phyloP scores from a whole-genome alignment of 345 rosid genomes.

The Hibiscus tridactylites region DNA sequence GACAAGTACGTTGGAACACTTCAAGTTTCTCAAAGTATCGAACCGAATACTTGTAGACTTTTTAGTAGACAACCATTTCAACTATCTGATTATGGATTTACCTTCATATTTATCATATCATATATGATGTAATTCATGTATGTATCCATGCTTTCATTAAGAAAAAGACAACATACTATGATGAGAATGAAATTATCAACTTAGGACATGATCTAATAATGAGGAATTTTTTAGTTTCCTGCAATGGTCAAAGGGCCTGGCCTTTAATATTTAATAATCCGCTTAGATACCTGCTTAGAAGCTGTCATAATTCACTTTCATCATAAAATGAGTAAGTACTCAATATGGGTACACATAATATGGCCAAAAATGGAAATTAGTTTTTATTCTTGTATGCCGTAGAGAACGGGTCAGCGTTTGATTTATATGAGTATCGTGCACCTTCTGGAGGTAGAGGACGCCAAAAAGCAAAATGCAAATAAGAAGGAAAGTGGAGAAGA shows the following conservation, averaged over 20 bases:
- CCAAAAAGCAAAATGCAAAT: background rate
- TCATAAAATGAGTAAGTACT: background rate
- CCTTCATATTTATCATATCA: background rate
- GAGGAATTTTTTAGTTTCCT: background rate
- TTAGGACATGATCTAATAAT: background rate
- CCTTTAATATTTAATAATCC: background rate
- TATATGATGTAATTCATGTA: background rate
- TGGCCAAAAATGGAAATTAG: background rate
- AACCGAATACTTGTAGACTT: background rate
- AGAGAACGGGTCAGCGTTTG: background rate
- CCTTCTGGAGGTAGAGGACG: background rate
- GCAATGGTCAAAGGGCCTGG: background rate
- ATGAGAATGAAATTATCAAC: background rate
- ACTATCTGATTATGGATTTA: background rate
- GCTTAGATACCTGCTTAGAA: background rate
- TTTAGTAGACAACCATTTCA: background rate
- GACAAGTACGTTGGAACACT: constrained; percentile 57
- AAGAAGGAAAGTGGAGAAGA: background rate
- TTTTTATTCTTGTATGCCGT: background rate
- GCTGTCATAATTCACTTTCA: background rate
- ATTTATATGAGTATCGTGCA: background rate
- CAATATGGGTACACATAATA: background rate
- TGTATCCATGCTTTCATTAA: background rate
- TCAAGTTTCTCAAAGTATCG: background rate
- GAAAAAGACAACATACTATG: background rate